phyloP scores from a whole-genome alignment of 2,329 filamentous ascomycete species.

The Neonectria faginata region DNA sequence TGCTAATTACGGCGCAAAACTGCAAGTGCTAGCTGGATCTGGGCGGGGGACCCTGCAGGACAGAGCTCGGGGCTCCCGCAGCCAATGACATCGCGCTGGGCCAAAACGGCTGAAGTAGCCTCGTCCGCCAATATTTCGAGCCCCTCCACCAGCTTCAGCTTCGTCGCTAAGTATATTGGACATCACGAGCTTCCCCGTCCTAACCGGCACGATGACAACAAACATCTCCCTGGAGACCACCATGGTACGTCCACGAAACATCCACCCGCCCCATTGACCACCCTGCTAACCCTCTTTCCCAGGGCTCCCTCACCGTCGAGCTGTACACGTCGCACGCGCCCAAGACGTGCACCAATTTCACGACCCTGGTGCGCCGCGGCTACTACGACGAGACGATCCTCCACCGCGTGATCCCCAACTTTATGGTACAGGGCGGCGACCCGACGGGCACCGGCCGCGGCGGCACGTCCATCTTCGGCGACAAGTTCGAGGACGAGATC shows the following conservation, averaged over 20 bases:
- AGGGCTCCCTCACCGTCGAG: slow-evolving; percentile 89
- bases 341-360: slow-evolving; percentile 89
- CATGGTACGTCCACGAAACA: slow-evolving; percentile 70
- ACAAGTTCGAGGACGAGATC: slow-evolving; percentile 96
- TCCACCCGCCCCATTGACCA: not conserved
- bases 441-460: slow-evolving; percentile 94
- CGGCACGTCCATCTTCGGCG: slow-evolving; percentile 89
- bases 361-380: slow-evolving; percentile 79
- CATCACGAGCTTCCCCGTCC: not conserved
- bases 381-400: slow-evolving; percentile 91
- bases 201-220: slow-evolving; percentile 71
- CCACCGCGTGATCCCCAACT: slow-evolving; percentile 94
- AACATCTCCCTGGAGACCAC: slow-evolving; percentile 85
- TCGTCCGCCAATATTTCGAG: slow-evolving; percentile 5
- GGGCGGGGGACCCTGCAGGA: slow-evolving; percentile 17
- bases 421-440: slow-evolving; percentile 97
- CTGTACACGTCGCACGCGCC: slow-evolving; percentile 92
- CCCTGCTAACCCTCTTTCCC: slow-evolving; percentile 13
- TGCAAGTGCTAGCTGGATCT: slow-evolving; percentile 25
- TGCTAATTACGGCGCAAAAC: slow-evolving; percentile 1
- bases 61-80: not conserved
- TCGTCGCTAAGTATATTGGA: not conserved
- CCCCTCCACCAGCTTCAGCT: slow-evolving; percentile 16
- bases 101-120: slow-evolving; percentile 2
- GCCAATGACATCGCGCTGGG: slow-evolving; percentile 5